A percentile compares a stretch with the other conserved stretches of the same genome.
Evolutionary conservation across 1,139 yeast genomes (phyloP).

Genomic region (Yamadazyma aaseri): DNA sequence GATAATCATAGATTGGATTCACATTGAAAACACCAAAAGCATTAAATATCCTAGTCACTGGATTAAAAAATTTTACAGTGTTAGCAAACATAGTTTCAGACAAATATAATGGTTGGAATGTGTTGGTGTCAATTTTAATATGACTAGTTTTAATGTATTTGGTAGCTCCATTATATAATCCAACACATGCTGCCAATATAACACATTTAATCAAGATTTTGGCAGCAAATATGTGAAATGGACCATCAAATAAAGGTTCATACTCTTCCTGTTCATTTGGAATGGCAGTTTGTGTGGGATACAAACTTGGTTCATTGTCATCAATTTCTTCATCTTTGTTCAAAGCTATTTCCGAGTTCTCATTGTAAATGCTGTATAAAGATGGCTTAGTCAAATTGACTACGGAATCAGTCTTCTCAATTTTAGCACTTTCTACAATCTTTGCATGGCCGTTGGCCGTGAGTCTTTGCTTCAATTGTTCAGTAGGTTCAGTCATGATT

Average conservation of each 20-base stretch:
- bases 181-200: conserved; percentile 45
- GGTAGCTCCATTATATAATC: conserved; percentile 49
- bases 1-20: conserved; percentile 15
- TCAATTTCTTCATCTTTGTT: conserved; percentile 37
- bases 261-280: not conserved
- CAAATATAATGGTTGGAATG: conserved; percentile 33
- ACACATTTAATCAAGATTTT: conserved; percentile 22
- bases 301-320: conserved; percentile 13
- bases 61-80: conserved; percentile 30
- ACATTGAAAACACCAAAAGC: conserved; percentile 5
- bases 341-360: conserved; percentile 33
- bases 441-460: not conserved
- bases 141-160: conserved; percentile 52
- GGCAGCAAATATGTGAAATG: conserved; percentile 5
- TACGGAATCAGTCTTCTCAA: conserved; percentile 44
- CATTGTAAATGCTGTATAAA: conserved; percentile 49
- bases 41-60: conserved; percentile 12
- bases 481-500: conserved; percentile 6
- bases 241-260: conserved; percentile 11
- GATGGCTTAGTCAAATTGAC: conserved; percentile 50
- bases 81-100: conserved; percentile 34
- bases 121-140: conserved; percentile 30
- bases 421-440: conserved; percentile 11
- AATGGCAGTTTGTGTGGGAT: conserved; percentile 6
- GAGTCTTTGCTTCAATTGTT: conserved; percentile 5